These are phyloP conservation scores for Torulaspora pretoriensis DNA, from an alignment of 1,139 yeast species.

Conservation along the genomic window DNA sequence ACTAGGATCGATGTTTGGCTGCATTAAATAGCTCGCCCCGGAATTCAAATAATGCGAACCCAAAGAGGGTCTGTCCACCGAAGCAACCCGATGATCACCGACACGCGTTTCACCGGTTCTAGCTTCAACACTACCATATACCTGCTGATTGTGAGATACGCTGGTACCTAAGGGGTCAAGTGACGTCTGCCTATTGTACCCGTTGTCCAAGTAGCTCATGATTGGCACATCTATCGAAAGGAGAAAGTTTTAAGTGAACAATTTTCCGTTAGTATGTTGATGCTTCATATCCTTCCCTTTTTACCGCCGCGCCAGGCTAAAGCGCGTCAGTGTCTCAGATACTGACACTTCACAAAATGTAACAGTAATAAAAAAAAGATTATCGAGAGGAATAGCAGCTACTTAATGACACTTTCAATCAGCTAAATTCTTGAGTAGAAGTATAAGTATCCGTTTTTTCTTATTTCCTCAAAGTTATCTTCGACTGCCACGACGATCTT, in stretches of 20 bases:
- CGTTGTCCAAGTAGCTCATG: neutral
- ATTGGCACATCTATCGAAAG: neutral
- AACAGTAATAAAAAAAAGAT: neutral
- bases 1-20: neutral
- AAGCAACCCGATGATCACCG: neutral
- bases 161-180: neutral
- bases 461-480: constrained; percentile 58
- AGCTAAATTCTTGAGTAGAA: constrained; percentile 24
- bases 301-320: neutral
- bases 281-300: constrained; percentile 1
- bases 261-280: neutral
- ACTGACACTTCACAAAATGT: neutral
- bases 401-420: no score
- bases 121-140: neutral
- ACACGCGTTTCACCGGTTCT: neutral
- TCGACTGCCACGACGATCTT: constrained; percentile 72
- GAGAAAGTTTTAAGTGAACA: no score
- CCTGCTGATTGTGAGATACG: neutral
- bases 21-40: neutral
- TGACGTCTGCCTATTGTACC: neutral
- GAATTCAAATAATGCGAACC: neutral
- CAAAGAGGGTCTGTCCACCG: neutral
- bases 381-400: no score
- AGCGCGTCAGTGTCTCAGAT: constrained; percentile 2
- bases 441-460: constrained; percentile 60